A percentile compares a stretch with the other conserved stretches of the same genome.
phyloP scores from a whole-genome alignment of 2,329 filamentous ascomycete genomes.

The Colletotrichum caudatum region DNA sequence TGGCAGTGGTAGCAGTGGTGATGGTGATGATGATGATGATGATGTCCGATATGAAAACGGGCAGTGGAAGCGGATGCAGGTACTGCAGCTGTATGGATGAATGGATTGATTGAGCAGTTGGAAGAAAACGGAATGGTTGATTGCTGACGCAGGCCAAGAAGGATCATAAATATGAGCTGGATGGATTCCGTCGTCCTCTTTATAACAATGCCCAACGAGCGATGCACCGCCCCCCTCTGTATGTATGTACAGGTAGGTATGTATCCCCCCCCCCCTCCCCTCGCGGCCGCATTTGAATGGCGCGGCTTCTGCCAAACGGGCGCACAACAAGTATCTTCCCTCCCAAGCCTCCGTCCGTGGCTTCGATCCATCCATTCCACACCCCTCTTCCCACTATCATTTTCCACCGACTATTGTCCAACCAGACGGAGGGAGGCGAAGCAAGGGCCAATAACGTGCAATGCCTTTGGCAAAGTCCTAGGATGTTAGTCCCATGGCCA shows the following conservation, averaged over 20 bases:
- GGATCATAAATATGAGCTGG: neutral
- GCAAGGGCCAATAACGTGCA: neutral
- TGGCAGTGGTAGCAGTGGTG: neutral
- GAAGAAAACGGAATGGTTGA: conserved; percentile 14
- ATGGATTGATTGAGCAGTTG: neutral
- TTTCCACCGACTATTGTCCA: neutral
- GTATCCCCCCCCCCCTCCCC: too few relatives aligned
- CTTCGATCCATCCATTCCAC: neutral
- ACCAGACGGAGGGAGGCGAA: neutral
- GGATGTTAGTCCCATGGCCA: neutral
- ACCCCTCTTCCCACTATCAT: neutral
- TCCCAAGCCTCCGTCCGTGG: neutral
- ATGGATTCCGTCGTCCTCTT: conserved; percentile 6
- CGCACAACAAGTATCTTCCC: conserved; percentile 32
- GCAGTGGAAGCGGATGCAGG: neutral
- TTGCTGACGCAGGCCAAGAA: conserved; percentile 35
- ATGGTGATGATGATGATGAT: neutral
- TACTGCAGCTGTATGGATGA: neutral
- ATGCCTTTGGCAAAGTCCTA: neutral
- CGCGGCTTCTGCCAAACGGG: conserved; percentile 23
- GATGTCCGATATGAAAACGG: neutral
- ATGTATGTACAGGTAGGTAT: neutral
- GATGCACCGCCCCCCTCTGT: conserved; percentile 29
- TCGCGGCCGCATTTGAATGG: neutral
- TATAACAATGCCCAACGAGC: conserved; percentile 27